Evolutionary conservation across 768 basidiomycete genomes (phyloP).

Genomic region (Boletellus sp.): DNA sequence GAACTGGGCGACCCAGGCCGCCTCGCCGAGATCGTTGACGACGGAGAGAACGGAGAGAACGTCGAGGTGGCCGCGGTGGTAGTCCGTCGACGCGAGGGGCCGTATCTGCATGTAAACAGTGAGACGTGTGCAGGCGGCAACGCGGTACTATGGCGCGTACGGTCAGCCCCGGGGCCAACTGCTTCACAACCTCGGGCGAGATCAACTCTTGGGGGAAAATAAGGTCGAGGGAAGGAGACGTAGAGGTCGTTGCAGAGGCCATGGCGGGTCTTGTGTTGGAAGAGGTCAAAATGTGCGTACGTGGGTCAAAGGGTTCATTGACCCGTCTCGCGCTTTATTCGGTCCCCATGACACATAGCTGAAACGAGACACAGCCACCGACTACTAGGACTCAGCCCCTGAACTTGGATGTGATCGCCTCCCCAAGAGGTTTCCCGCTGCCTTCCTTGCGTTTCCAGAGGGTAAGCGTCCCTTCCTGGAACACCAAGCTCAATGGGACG

Average conservation of each 20-base stretch:
- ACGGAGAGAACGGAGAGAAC: conserved; percentile 73
- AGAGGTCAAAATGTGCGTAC: too few relatives aligned
- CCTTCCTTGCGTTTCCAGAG: conserved; percentile 45
- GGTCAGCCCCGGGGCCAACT: conserved; percentile 50
- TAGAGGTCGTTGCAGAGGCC: conserved; percentile 39
- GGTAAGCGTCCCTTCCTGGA: conserved; percentile 37
- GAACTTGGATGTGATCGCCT: conserved; percentile 24
- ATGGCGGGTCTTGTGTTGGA: conserved; percentile 2
- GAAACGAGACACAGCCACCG: conserved; percentile 15
- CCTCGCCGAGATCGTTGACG: conserved; percentile 61
- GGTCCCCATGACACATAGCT: background rate
- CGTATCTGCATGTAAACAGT: conserved; percentile 60
- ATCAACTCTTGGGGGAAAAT: conserved; percentile 74
- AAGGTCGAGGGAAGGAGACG: conserved; percentile 61
- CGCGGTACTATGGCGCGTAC: conserved; percentile 1
- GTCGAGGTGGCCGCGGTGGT: conserved; percentile 75
- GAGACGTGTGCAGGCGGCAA: background rate
- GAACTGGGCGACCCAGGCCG: conserved; percentile 71
- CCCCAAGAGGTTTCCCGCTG: conserved; percentile 17
- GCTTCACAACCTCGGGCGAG: conserved; percentile 54
- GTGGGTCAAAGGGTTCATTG: background rate
- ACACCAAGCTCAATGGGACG: conserved; percentile 55
- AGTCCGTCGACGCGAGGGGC: conserved; percentile 83
- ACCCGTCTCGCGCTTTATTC: background rate
- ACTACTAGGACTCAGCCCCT: background rate